phyloP scores from a whole-genome alignment of 2,329 filamentous ascomycete species.

The Claviceps sp. region DNA sequence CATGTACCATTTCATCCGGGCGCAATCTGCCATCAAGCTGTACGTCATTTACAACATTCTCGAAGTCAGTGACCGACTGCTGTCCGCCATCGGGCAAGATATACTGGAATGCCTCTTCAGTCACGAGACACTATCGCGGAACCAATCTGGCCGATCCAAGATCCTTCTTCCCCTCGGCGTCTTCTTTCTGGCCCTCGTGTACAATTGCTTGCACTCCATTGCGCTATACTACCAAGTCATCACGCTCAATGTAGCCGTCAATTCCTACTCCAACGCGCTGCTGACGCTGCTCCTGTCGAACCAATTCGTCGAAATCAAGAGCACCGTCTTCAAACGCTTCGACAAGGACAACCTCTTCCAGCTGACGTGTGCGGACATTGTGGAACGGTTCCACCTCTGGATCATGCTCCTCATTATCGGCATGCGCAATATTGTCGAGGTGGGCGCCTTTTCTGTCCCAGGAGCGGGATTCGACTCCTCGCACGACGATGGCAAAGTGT shows the following conservation, averaged over 20 bases:
- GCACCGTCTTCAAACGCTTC: slow-evolving; percentile 95
- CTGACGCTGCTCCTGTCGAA: slow-evolving; percentile 89
- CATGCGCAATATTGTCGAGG: slow-evolving; percentile 89
- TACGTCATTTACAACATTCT: slow-evolving; percentile 99
- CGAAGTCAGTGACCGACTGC: slow-evolving; percentile 78
- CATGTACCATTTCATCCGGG: slow-evolving; percentile 96
- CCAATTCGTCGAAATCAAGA: slow-evolving; percentile 98
- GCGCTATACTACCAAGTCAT: slow-evolving; percentile 96
- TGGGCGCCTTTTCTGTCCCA: slow-evolving; percentile 63
- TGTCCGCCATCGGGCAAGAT: slow-evolving; percentile 88
- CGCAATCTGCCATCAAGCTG: slow-evolving; percentile 91
- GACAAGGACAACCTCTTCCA: slow-evolving; percentile 98
- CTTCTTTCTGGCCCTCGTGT: slow-evolving; percentile 73
- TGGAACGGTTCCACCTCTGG: slow-evolving; percentile 95
- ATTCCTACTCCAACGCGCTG: slow-evolving; percentile 93
- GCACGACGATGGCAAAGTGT: slow-evolving; percentile 34
- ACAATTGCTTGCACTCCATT: slow-evolving; percentile 78
- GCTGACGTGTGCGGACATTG: slow-evolving; percentile 88
- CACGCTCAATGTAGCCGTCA: slow-evolving; percentile 93
- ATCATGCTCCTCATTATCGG: slow-evolving; percentile 95
- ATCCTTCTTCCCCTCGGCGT: slow-evolving; percentile 79
- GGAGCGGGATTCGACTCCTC: slow-evolving; percentile 37
- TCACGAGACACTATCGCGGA: slow-evolving; percentile 78
- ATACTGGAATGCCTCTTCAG: slow-evolving; percentile 94
- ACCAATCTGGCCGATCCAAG: slow-evolving; percentile 80